Evolutionary conservation across 2,329 filamentous ascomycete genomes (phyloP), one percentile per base, ranked within the genome.

Genomic region (Curvularia verruculosa): DNA sequence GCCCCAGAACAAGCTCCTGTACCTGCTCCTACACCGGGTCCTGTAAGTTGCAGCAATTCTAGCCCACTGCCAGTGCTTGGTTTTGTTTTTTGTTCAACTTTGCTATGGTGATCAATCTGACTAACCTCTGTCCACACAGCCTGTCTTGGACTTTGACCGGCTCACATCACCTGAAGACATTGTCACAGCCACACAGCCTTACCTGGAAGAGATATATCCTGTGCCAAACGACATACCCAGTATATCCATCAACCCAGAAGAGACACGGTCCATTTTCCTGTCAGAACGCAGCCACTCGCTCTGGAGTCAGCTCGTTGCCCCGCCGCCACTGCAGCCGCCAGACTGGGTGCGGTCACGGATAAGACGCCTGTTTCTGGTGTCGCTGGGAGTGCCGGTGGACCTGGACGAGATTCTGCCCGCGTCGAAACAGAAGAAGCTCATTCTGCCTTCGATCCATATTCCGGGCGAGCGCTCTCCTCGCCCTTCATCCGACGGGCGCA

Each of bases 321-420:
- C 95, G 19, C 95, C 95, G 1, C 93, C 95, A 2, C 85, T 99
- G 36, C 92, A 96, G 70, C 95, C 95, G 5, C 94, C 95, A 0
- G 95, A 99, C 77, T 99, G 95, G 95, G 96, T 97, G 57, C 91
- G 95, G 63, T 96, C 92, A 50, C 91, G 93, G 49, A 99, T 96
- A 67, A 88, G 95, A 51, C 90, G 95, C 26, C 85, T 99, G 24
- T 99, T 99, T 75, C 87, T 99, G 40, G 93, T 99, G 52, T 97
- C 93, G 1, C 85, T 99, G 0, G 95, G 95, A 18, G 95, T 99
- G 0, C 95, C 95, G 1, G 92, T 99, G 43, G 95, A 99, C 70
- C 84, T 99, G 0, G 95, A 99, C 77, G 95, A 99, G 79, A 98
- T 99, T 53, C 85, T 99, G 7, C 95, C 95, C 0, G 93, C 94